Conservation (phyloP, 345 rosid species). For the Eucalyptus pauciflora region DNA sequence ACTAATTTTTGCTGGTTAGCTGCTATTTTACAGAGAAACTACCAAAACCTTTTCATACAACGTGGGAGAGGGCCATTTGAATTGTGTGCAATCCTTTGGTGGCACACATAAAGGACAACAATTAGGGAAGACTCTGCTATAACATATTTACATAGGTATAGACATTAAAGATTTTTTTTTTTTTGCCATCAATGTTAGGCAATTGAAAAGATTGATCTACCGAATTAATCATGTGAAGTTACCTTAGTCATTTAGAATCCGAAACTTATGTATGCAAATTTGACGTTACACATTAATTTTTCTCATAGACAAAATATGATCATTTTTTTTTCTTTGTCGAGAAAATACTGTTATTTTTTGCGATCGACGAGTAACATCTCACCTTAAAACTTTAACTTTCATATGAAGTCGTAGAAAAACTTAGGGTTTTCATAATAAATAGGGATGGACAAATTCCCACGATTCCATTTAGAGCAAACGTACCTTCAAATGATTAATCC, state of each 20-base stretch:
- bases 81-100: background rate
- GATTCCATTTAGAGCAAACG: too few relatives aligned
- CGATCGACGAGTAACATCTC: fast-evolving
- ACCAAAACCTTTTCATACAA: background rate
- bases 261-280: fast-evolving
- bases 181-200: background rate
- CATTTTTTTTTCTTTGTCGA: fast-evolving
- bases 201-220: background rate
- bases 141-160: background rate
- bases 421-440: fast-evolving
- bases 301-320: background rate
- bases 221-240: background rate
- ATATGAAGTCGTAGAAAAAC: fast-evolving
- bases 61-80: background rate
- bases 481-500: too few relatives aligned
- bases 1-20: background rate
- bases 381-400: too few relatives aligned
- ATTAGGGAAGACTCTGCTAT: background rate
- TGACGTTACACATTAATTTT: background rate
- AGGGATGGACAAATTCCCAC: too few relatives aligned
- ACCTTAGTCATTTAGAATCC: background rate
- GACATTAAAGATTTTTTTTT: background rate
- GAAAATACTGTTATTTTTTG: fast-evolving
- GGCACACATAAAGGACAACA: background rate
- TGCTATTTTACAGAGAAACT: background rate